A percentile compares a stretch with the other conserved stretches of the same genome.
These are phyloP conservation scores for Zea mays DNA, from an alignment of 176 grass and related monocot species.

Conservation along the genomic window DNA sequence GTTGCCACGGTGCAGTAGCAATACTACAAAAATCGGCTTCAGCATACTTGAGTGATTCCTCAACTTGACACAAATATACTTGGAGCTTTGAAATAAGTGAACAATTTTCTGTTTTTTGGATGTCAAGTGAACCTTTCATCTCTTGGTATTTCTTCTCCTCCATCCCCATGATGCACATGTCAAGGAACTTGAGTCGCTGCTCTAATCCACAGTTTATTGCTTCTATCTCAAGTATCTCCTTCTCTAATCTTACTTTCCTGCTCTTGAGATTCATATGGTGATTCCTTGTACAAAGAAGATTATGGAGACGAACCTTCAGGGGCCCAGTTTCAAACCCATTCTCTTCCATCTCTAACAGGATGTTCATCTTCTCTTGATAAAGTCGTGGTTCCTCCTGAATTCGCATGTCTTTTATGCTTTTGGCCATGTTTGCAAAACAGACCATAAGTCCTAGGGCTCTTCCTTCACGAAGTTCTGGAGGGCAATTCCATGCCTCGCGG, in stretches of 20 bases:
- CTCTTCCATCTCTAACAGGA: slow-evolving; percentile 37
- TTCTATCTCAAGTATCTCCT: slow-evolving; percentile 24
- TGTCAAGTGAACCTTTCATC: slow-evolving; percentile 7
- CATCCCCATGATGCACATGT: slow-evolving; percentile 18
- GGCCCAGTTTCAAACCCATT: slow-evolving; percentile 53
- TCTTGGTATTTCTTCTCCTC: neutral
- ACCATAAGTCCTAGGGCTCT: slow-evolving; percentile 53
- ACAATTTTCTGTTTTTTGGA: neutral
- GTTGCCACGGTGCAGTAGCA: slow-evolving; percentile 40
- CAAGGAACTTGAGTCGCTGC: neutral
- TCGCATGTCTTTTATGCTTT: slow-evolving; percentile 39
- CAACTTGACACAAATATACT: neutral
- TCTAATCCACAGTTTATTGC: neutral
- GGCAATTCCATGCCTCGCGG: slow-evolving; percentile 23
- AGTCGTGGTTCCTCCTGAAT: slow-evolving; percentile 31
- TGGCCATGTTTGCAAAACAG: slow-evolving; percentile 47
- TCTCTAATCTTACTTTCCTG: slow-evolving; percentile 26
- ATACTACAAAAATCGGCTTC: slow-evolving; percentile 21
- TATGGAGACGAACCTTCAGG: slow-evolving; percentile 38
- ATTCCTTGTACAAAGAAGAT: slow-evolving; percentile 35
- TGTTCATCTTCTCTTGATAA: slow-evolving; percentile 47
- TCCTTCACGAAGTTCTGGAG: slow-evolving; percentile 47
- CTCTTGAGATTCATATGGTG: slow-evolving; percentile 17
- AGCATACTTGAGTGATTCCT: neutral
- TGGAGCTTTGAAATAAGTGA: slow-evolving; percentile 37